Conservation (phyloP, 2,329 filamentous ascomycete species). For the Nigrospora sphaerica region DNA sequence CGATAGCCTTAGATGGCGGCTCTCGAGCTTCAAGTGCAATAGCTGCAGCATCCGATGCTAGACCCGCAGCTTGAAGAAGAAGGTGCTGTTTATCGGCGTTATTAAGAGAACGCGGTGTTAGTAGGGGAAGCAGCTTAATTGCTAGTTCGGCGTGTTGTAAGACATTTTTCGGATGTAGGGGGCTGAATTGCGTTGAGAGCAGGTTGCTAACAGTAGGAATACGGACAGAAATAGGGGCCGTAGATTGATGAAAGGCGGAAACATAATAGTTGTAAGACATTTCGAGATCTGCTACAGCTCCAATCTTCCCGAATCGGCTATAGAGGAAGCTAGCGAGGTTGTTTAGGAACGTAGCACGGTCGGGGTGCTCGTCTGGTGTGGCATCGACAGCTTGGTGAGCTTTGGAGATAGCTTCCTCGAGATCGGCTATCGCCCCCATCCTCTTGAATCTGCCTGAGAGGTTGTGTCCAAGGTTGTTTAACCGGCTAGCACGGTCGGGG, state of each 20-base stretch:
- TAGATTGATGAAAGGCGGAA: neutral
- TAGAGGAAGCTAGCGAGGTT: neutral
- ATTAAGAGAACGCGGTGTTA: conserved; percentile 7
- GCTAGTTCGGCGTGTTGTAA: neutral
- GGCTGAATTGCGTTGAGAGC: neutral
- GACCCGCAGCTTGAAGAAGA: conserved; percentile 7
- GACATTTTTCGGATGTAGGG: neutral
- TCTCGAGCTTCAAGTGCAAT: conserved; percentile 9
- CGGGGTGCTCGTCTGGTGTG: conserved; percentile 4
- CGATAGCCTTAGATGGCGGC: conserved; percentile 5
- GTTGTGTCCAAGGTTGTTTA: conserved; percentile 4
- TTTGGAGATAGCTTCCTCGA: conserved; percentile 8
- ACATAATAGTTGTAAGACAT: neutral
- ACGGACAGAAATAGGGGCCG: neutral
- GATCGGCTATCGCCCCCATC: conserved; percentile 5
- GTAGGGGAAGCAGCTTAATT: conserved; percentile 7
- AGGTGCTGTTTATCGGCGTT: conserved; percentile 13
- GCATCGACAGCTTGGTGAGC: conserved; percentile 4
- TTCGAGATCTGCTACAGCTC: neutral
- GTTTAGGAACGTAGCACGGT: neutral
- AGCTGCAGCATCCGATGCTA: conserved; percentile 14
- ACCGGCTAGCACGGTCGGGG: neutral
- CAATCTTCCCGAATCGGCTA: neutral
- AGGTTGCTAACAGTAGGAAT: neutral
- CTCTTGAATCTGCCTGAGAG: too few species aligned